Evolutionary conservation across 257 asterid species (phyloP).

Genomic region (Solanum chaucha): DNA sequence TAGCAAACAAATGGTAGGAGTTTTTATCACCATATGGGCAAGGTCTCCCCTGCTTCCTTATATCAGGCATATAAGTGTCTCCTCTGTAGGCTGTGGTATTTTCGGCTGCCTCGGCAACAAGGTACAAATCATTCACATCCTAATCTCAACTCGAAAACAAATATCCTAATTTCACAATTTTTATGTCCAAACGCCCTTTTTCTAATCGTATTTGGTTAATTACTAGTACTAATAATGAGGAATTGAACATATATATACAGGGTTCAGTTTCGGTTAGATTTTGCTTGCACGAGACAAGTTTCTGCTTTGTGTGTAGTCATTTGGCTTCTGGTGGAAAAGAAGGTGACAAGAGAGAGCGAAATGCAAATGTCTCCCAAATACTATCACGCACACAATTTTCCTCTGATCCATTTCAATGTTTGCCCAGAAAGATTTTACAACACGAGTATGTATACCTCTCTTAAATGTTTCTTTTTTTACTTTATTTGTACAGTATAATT

Average conservation of each 20-base stretch:
- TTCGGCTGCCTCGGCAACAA: slow-evolving; percentile 51
- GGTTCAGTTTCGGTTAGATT: slow-evolving; percentile 59
- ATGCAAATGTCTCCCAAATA: slow-evolving; percentile 36
- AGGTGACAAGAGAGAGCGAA: slow-evolving; percentile 46
- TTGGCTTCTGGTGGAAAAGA: slow-evolving; percentile 35
- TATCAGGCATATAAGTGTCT: slow-evolving; percentile 31
- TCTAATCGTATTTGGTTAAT: background rate
- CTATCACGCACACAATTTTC: slow-evolving; percentile 38
- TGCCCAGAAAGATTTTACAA: slow-evolving; percentile 50
- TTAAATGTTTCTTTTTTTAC: background rate
- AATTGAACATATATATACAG: slow-evolving; percentile 12
- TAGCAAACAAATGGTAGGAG: slow-evolving; percentile 55
- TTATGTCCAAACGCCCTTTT: background rate
- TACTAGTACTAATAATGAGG: background rate
- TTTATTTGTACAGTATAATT: background rate
- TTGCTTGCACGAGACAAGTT: slow-evolving; percentile 43
- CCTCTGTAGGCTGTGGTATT: slow-evolving; percentile 52
- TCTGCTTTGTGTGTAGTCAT: slow-evolving; percentile 56
- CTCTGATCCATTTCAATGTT: slow-evolving; percentile 19
- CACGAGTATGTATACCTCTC: slow-evolving; percentile 37
- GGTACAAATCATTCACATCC: slow-evolving; percentile 16
- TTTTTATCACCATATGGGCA: slow-evolving; percentile 47
- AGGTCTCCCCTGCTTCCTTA: slow-evolving; percentile 22
- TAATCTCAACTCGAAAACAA: background rate
- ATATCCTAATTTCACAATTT: background rate